These are phyloP conservation scores for Rhodotorula sp. DNA, from an alignment of 1,284 basidiomycete genomes.

Conservation along the genomic window DNA sequence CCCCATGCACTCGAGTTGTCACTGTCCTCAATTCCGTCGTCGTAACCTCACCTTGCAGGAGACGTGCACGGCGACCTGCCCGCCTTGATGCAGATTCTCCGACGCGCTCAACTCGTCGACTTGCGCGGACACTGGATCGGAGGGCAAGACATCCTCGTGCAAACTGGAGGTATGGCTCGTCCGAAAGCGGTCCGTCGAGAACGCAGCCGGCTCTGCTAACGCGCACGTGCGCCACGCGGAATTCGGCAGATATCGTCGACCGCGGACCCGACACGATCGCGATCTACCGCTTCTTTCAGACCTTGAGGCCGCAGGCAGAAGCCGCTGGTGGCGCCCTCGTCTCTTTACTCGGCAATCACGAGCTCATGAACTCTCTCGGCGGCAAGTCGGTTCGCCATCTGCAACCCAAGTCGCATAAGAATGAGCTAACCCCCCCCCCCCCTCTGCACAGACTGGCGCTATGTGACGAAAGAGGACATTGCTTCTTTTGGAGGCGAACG, in stretches of 20 bases:
- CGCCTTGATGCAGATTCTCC: conserved; percentile 20
- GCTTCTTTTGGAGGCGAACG: conserved; percentile 40
- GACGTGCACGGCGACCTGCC: conserved; percentile 39
- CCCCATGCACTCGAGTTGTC: not conserved
- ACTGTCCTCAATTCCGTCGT: not conserved
- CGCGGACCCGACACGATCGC: conserved; percentile 80
- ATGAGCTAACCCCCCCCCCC: too few relatives aligned
- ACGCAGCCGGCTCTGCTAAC: not conserved
- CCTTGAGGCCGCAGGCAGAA: conserved; percentile 70
- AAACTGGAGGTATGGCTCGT: conserved; percentile 31
- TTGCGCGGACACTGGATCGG: conserved; percentile 34
- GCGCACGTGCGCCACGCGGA: not conserved
- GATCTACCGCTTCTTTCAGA: conserved; percentile 76
- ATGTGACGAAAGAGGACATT: conserved; percentile 51
- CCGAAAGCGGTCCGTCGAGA: not conserved
- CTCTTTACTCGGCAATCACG: conserved; percentile 81
- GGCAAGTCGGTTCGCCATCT: not conserved
- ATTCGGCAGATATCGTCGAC: conserved; percentile 71
- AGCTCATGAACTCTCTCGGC: conserved; percentile 53
- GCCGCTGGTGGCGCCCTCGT: conserved; percentile 68
- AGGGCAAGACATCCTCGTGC: conserved; percentile 30
- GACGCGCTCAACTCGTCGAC: conserved; percentile 21
- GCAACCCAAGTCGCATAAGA: too few relatives aligned
- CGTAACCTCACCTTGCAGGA: not conserved
- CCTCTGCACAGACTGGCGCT: conserved; percentile 47